These are phyloP conservation scores for Hydrangea macrophylla DNA, from an alignment of 148 eudicot genomes.

Conservation along the genomic window DNA sequence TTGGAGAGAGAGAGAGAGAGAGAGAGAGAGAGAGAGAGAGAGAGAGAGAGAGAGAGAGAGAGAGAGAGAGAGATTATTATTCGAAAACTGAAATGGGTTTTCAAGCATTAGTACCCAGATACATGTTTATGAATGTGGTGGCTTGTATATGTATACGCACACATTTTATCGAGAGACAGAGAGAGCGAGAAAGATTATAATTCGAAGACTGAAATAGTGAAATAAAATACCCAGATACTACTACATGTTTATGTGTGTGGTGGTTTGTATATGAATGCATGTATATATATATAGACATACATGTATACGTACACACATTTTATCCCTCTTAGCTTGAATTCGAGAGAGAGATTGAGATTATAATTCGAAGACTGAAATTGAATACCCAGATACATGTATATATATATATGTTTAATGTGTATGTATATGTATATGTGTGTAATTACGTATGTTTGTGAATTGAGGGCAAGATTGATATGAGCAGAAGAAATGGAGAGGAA, in stretches of 20 bases:
- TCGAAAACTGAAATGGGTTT: background rate
- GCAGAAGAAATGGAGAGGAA: background rate
- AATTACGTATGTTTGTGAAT: too few relatives aligned
- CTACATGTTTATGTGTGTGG: background rate
- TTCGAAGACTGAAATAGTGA: background rate
- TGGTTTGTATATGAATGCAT: background rate
- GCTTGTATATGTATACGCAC: too few relatives aligned
- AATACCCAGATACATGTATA: background rate
- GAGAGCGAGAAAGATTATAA: too few relatives aligned
- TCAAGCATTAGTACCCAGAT: background rate
- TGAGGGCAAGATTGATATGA: background rate
- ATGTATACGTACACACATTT: background rate
- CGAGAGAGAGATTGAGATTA: too few relatives aligned
- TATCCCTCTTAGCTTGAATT: too few relatives aligned
- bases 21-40: background rate
- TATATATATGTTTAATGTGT: too few relatives aligned
- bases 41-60: background rate
- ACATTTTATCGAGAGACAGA: too few relatives aligned
- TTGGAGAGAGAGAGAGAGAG: background rate
- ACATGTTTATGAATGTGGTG: too few relatives aligned
- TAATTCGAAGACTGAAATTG: too few relatives aligned
- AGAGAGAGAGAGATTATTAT: background rate
- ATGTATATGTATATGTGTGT: too few relatives aligned
- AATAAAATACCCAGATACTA: too few relatives aligned
- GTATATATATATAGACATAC: background rate